Base-by-base conservation (phyloP, 1,139 yeast species). In the Sugiyamaella japonica region DNA sequence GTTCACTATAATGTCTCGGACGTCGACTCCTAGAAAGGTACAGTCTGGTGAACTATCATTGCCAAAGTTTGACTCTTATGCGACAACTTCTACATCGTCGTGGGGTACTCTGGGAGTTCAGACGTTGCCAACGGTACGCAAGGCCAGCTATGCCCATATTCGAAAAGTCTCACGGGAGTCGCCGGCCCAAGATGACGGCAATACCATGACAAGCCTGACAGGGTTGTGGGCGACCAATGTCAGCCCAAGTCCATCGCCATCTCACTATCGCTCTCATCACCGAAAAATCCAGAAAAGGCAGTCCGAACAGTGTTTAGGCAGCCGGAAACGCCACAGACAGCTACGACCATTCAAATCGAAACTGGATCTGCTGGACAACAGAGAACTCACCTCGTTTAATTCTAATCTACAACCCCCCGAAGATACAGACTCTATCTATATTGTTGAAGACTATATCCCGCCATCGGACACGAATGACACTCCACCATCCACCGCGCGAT, bases 351-450 rank as follows among this genome's bases (percentile, higher is more conserved):
- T 69, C 45, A 66, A 70, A 13, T 85, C 90, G 1, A 76, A 77
- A 55, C 71, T 86, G 10, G 90, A 85, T 59, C 72, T 85, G 54
- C 74, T 85, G 5, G 89, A 86, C 64, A 81, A 77, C 62, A 76
- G 79, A 7, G 78, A 79, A 16, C 69, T 86, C 52, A 85, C 91
- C 0, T 84, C 89, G 1, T 78, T 1, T 83, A 88, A 2, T 77
- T 78, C 1, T 83, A 88, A 2, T 76, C 2, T 86, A 85, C 17
- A 87, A 85, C 1, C 72, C 74, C 44, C 56, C 48, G 49, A 58
- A 45, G 65, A 61, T 49, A 63, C 67, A 16, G 64, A 65, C 36
- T 47, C 60, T 16, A 61, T 66, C 7, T 51, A 59, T 29, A 56
- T 68, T 6, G 63, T 68, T 2, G 71, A 68, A 23, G 65, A 66